Evolutionary conservation across 2,329 filamentous ascomycete species (phyloP), one percentile per base, ranked within the genome.

Genomic region (Samsoniella hepiali): DNA sequence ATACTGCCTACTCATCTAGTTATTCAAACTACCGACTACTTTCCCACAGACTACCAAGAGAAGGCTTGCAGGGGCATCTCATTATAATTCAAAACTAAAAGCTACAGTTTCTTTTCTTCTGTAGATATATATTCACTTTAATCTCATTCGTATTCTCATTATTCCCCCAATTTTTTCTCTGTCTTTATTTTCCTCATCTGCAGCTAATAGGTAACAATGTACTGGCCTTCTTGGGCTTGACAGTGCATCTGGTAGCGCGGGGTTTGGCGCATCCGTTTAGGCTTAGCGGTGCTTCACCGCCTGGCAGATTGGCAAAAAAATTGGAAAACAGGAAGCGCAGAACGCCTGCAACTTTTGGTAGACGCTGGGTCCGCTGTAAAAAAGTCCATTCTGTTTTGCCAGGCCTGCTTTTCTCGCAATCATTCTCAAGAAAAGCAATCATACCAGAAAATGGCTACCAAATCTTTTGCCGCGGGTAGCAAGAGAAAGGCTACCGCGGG

Each of bases 401-500:
- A 58, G 44, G 27, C 47, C 55, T 58, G 45, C 59, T 44, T 61
- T 45, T 64, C 58, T 55, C 59, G 63, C 55, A 47, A 51, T 53
- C 54, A 58, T 45, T 59, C n/a, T 3, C 5, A 4, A 34, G 54
- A 29, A 57, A 54, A 53, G 63, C 50, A 44, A 54, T 50, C 62
- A 51, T 38, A 64, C 42, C 60, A 55, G 70, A 73, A 65, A 64
- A 84, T 85, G 82, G 81, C 81, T 40, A 78, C 78, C 13, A 84
- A 82, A 71, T 71, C 72, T 64, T 74, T 78, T 60, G 75, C 76
- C 53, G 73, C 75, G 42, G 82, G 82, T 58, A 80, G 76, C 65
- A 89, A 89, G 76, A 79, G 86, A 68, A 89, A 88, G 75, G 78
- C 79, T 40, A 74, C 77, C 32, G 72, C 78, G 8, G 71, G 69